Evolutionary conservation across 2,329 filamentous ascomycete species (phyloP).

Genomic region (Colletotrichum sp.): DNA sequence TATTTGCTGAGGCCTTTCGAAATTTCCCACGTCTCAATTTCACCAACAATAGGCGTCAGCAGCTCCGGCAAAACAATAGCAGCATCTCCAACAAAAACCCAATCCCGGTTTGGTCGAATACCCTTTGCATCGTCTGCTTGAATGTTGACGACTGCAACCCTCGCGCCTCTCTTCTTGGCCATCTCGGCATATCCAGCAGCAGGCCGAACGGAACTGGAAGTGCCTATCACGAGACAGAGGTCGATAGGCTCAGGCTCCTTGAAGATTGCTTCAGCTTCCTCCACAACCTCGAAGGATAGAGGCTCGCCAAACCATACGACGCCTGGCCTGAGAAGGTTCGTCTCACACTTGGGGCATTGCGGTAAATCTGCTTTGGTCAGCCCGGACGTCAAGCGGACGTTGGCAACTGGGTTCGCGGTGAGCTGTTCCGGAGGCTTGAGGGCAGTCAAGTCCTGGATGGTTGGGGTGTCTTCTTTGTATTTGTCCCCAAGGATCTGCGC

Average conservation of each 20-base stretch:
- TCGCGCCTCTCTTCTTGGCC: constrained; percentile 59
- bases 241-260: constrained; percentile 51
- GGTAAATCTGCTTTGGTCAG: constrained; percentile 56
- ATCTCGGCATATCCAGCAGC: constrained; percentile 64
- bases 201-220: constrained; percentile 66
- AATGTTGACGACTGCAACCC: constrained; percentile 68
- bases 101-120: constrained; percentile 2
- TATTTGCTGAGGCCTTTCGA: background rate
- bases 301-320: constrained; percentile 73
- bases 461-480: constrained; percentile 34
- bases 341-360: constrained; percentile 59
- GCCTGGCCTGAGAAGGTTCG: constrained; percentile 63
- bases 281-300: constrained; percentile 54
- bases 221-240: constrained; percentile 71
- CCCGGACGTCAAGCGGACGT: constrained; percentile 40
- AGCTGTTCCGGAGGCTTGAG: constrained; percentile 4
- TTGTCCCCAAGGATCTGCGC: constrained; percentile 61
- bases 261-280: constrained; percentile 58
- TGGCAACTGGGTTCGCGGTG: background rate
- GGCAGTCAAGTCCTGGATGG: constrained; percentile 3
- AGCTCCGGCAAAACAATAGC: constrained; percentile 15
- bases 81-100: constrained; percentile 22
- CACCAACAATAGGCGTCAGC: constrained; percentile 12
- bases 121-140: constrained; percentile 40
- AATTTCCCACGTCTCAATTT: background rate